phyloP scores from a whole-genome alignment of 106 monocot species.

The Dendrobium huoshanense region DNA sequence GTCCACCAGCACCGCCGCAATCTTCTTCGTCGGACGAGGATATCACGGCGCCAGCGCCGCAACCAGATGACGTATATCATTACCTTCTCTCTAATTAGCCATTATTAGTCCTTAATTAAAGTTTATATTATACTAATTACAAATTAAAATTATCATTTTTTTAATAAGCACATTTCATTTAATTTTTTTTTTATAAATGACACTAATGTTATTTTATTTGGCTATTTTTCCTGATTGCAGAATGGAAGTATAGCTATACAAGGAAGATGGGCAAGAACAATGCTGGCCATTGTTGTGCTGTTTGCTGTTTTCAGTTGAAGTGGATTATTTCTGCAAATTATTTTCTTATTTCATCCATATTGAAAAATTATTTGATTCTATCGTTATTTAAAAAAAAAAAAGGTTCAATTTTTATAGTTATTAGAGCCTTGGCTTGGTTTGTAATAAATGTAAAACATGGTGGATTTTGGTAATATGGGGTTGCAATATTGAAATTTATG shows the following conservation, averaged over 20 bases:
- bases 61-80: slow-evolving; percentile 20
- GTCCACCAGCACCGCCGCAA: slow-evolving; percentile 44
- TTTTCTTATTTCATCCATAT: not conserved
- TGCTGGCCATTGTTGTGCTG: slow-evolving; percentile 19
- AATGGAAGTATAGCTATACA: slow-evolving; percentile 18
- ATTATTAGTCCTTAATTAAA: too few relatives aligned
- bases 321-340: not conserved
- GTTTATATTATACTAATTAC: too few relatives aligned
- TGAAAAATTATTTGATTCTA: not conserved
- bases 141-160: too few relatives aligned
- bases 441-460: too few relatives aligned
- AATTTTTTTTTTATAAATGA: too few relatives aligned
- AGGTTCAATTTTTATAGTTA: not conserved
- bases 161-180: too few relatives aligned
- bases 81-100: too few relatives aligned
- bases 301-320: not conserved
- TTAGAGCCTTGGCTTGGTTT: not conserved
- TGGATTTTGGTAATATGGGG: too few relatives aligned
- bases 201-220: too few relatives aligned
- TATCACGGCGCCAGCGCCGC: slow-evolving; percentile 26
- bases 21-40: slow-evolving; percentile 21
- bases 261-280: slow-evolving; percentile 9
- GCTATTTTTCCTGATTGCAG: slow-evolving; percentile 11
- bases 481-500: too few relatives aligned
- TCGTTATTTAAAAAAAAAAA: not conserved